Evolutionary conservation across 129 eudicot genomes (phyloP).

Genomic region (Helianthus tuberosus): DNA sequence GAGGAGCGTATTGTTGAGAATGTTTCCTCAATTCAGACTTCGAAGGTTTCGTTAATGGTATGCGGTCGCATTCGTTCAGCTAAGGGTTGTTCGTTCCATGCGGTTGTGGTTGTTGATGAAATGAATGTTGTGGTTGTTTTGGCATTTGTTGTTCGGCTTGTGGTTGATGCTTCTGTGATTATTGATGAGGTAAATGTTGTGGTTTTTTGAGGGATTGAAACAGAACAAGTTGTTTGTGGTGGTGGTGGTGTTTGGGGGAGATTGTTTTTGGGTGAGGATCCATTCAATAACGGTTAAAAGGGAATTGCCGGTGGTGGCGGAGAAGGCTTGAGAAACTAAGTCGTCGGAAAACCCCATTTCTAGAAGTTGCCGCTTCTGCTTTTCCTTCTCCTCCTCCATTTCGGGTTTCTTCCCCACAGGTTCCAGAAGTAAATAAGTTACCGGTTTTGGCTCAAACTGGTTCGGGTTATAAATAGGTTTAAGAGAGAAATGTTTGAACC

Average conservation of each 20-base stretch:
- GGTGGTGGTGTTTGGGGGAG: conserved; percentile 6
- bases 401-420: neutral
- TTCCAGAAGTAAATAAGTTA: too few species aligned
- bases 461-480: too few species aligned
- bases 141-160: too few species aligned
- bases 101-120: conserved; percentile 5
- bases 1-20: too few species aligned
- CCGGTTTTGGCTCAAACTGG: too few species aligned
- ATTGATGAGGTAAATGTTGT: too few species aligned
- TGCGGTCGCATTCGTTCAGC: conserved; percentile 93
- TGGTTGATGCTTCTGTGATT: neutral
- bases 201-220: conserved; percentile 32
- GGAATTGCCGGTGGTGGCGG: conserved; percentile 59
- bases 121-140: neutral
- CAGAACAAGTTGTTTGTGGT: conserved; percentile 71
- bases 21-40: too few species aligned
- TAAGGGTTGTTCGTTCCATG: conserved; percentile 49
- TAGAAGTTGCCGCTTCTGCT: conserved; percentile 48
- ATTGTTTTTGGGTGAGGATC: conserved; percentile 47
- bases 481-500: too few species aligned
- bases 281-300: conserved; percentile 66
- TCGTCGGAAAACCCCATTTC: conserved; percentile 84
- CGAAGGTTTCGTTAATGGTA: conserved; percentile 46
- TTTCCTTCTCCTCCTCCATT: conserved; percentile 7
- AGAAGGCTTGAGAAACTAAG: conserved; percentile 63